phyloP scores from a whole-genome alignment of 2,329 filamentous ascomycete species.

The Monilinia laxa region DNA sequence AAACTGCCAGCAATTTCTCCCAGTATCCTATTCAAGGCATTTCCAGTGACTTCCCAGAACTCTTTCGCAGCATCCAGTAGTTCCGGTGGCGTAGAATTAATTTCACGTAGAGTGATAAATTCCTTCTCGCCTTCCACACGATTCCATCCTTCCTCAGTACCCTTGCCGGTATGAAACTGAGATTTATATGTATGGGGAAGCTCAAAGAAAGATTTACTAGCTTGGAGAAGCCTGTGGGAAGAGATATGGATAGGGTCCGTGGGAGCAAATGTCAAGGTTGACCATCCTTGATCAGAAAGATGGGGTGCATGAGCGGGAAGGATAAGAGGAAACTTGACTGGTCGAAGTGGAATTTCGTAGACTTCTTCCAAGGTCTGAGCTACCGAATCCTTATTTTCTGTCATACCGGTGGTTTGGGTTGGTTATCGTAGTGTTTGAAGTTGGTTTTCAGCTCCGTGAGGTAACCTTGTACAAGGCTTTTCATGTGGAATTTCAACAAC shows the following conservation, averaged over 20 bases:
- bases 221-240: constrained; percentile 30
- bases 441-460: neutral
- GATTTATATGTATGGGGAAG: constrained; percentile 31
- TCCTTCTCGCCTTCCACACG: constrained; percentile 36
- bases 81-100: constrained; percentile 28
- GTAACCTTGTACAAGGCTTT: neutral
- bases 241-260: constrained; percentile 27
- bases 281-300: constrained; percentile 34
- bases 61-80: constrained; percentile 27
- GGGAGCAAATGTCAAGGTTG: constrained; percentile 28
- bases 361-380: neutral
- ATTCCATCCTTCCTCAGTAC: constrained; percentile 35
- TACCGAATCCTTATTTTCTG: neutral
- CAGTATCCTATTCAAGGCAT: constrained; percentile 29
- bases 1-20: constrained; percentile 32
- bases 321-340: constrained; percentile 28
- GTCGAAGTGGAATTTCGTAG: constrained; percentile 17
- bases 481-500: neutral
- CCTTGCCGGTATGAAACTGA: constrained; percentile 28
- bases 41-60: constrained; percentile 31
- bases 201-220: constrained; percentile 33
- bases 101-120: constrained; percentile 34
- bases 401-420: neutral
- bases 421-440: neutral
- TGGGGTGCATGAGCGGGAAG: constrained; percentile 28